Evolutionary conservation across 805 yeast species (phyloP), one percentile per base, ranked within the genome.

Genomic region (Wickerhamomyces chambardii): DNA sequence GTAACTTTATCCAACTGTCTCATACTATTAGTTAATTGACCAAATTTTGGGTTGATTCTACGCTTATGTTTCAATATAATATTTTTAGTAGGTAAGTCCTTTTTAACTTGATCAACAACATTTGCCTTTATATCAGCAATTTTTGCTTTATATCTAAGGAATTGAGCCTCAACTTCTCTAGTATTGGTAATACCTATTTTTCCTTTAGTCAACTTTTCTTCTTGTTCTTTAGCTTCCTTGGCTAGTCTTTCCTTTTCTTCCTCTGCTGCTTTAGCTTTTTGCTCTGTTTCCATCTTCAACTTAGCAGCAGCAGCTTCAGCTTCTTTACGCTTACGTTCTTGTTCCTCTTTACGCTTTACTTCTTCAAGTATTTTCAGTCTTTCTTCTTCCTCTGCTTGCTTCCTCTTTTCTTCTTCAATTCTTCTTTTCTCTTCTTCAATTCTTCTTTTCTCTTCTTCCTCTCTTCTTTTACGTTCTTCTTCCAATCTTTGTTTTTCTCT

Each of bases 11-110:
- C 50, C 30, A 87, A 62, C 51, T 92, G 95, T 3, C 56, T 31
- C 35, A 52, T 58, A 35, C 87, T 77, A 49, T 77, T 79, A 2
- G 96, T 86, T 40, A 92, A 64, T 59, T 92, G 97, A 11, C 98
- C 97, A 45, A 92, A 77, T 51, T 81, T 83, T 6, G 96, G 92
- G 50, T 85, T 85, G 45, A 92, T 75, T 47, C 78, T 76, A 33
- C 96, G 65, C 50, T 80, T 81, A 36, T 76, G 68, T n/a, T 69
- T 67, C 15, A 70, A 66, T 26, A 78, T 67, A n/a, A 56, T 51
- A 32, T 70, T 73, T 46, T 78, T 79, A 27, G 72, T 50, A 22
- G 63, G 70, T 19, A 71, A 68, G 45, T 78, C 66, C n/a, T 56
- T 53, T 28, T 66, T 61, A 24, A 86, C 67, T 9, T 73, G 73